phyloP scores from a whole-genome alignment of 163 green algal genomes.

The Coccomyxa subellipsoidea region DNA sequence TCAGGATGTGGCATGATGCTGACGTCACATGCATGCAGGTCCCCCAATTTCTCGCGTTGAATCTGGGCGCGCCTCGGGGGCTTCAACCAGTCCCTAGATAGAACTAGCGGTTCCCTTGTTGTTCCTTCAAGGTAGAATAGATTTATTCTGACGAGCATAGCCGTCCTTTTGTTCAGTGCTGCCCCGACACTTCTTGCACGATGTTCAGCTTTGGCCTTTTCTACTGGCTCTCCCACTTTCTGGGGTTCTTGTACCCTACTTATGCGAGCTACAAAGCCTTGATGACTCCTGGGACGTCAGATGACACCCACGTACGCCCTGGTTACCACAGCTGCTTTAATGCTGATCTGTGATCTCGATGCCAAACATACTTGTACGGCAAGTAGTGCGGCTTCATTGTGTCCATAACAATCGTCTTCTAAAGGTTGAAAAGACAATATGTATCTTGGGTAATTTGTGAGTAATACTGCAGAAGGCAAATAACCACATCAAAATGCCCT shows the following conservation, averaged over 20 bases:
- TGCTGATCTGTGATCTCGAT: neutral
- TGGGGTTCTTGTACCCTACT: neutral
- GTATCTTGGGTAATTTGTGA: neutral
- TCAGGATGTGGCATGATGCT: no score
- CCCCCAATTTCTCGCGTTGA: no score
- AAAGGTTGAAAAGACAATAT: no score
- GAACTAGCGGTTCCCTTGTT: no score
- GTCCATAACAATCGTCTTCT: no score
- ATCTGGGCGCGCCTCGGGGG: no score
- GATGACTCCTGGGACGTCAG: constrained; percentile 6
- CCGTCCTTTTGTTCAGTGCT: no score
- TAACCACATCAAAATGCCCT: neutral
- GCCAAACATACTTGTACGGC: neutral
- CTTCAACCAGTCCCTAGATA: no score
- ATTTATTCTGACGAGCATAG: no score
- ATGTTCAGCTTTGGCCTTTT: constrained; percentile 5
- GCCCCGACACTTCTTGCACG: neutral
- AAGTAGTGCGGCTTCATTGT: no score
- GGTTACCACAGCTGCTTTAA: neutral
- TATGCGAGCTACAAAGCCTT: constrained; percentile 27
- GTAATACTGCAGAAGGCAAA: neutral
- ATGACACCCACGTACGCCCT: constrained; percentile 22
- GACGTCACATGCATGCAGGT: no score
- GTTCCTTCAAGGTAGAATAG: no score
- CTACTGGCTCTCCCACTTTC: neutral